These are phyloP conservation scores for Boletus subcaerulescens DNA, from an alignment of 768 basidiomycete genomes.

Conservation along the genomic window DNA sequence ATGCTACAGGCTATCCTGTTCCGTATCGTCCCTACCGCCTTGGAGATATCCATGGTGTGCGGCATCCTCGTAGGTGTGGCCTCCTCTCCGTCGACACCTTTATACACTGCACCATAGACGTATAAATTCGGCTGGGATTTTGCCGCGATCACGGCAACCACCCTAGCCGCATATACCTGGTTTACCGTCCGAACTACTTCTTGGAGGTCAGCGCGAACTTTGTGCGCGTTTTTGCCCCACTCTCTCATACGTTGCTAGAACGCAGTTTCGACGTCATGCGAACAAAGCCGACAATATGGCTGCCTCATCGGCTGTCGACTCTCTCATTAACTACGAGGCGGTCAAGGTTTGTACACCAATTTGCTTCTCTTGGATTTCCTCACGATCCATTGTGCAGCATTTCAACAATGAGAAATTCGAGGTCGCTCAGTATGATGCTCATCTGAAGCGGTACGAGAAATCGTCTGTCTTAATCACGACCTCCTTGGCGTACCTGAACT, in stretches of 20 bases:
- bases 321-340: conserved; percentile 96
- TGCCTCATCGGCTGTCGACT: conserved; percentile 90
- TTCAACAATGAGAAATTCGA: conserved; percentile 98
- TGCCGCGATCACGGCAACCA: conserved; percentile 81
- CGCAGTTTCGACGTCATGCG: conserved; percentile 89
- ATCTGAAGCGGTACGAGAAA: conserved; percentile 84
- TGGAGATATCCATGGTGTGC: conserved; percentile 96
- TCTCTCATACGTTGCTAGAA: conserved; percentile 44
- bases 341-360: conserved; percentile 70
- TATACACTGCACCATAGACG: conserved; percentile 49
- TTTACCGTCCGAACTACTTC: conserved; percentile 95
- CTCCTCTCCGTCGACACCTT: neutral
- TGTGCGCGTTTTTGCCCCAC: neutral
- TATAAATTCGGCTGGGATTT: conserved; percentile 99
- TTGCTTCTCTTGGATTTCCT: neutral
- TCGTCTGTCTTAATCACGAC: conserved; percentile 94
- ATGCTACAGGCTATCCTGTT: conserved; percentile 91
- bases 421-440: conserved; percentile 86
- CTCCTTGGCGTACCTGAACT: conserved; percentile 88
- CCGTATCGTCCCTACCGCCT: conserved; percentile 91
- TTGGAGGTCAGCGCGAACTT: conserved; percentile 65
- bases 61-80: conserved; percentile 77
- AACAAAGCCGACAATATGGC: conserved; percentile 97
- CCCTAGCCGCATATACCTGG: conserved; percentile 92
- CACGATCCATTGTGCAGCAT: conserved; percentile 48